Evolutionary conservation across 441 rosid species (phyloP), one percentile per base, ranked within the genome.

Genomic region (Croton laevigatus): DNA sequence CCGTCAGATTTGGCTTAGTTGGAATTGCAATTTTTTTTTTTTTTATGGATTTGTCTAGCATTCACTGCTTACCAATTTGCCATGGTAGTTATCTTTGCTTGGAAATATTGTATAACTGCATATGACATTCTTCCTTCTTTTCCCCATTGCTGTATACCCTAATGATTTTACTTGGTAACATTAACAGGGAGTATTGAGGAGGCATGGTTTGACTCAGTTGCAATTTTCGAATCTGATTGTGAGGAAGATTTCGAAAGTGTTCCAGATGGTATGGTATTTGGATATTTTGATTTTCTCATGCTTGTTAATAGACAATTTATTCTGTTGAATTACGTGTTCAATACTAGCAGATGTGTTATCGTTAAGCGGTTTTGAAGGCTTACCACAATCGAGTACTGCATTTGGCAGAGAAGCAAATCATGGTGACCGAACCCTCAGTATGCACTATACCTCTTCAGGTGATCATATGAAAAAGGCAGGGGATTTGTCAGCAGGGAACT

Each of bases 241-340:
- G 98, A 93, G 3, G 95, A 89, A 38, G 98, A 93, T 66, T 93
- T 81, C 45, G 77, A 85, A 70, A 91, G 98, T 75, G 84, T 93
- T 59, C 82, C 86, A 13, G 98, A 90, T 74, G 97, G 98, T 90
- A 86, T 61, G 79, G 65, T 61, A 14, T 73, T 38, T 63, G 38
- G 72, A 55, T 44, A 73, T 68, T 74, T 71, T 64, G 45, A 46
- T 34, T 40, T 20, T 22, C 36, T 52, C 59, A 65, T 68, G 53
- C 59, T 54, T 59, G 10, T 76, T 66, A 20, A 9, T 73, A 13
- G 42, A 65, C 66, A 3, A 11, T 46, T n/a, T 32, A 17, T 63
- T 27, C 67, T 38, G 20, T 59, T 76, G 65, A 53, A 63, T 44
- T 44, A 52, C 54, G 2, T 67, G 59, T 69, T 23, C 61, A 27